Evolutionary conservation across 2,329 filamentous ascomycete genomes (phyloP), one percentile per base, ranked within the genome.

Genomic region (Cladophialophora bantiana): DNA sequence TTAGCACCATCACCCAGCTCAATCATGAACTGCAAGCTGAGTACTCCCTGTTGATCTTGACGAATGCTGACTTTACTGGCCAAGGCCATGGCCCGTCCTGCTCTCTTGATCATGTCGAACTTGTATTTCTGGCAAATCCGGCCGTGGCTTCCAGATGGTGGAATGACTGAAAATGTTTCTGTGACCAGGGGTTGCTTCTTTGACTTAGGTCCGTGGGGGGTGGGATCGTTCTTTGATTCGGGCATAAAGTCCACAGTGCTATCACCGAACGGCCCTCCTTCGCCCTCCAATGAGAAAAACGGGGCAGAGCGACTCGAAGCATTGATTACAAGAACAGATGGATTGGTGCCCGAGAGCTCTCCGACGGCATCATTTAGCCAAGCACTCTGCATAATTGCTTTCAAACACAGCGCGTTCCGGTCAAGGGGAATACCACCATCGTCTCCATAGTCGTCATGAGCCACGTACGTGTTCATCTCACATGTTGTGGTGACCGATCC

Each of bases 1-100:
- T 62, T 66, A 26, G 5, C 75, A 75, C 53, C 68, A 53, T 86
- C 86, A 68, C 95, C 92, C 50, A 94, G 84, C 76, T 97, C 93
- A 15, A 99, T 90, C 90, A 99, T 95, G 74, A 98, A 97, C 76
- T 99, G 95, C 77, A 98, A 81, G 78, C 92, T 97, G 70, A 99
- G 79, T 35, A 99, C 94, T 0, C 95, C 94, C 76, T 97, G 92
- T 1, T 86, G 84, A 78, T 99, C 95, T 0, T 93, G 90, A 15
- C 95, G 85, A 68, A 99, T 85, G 76, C 93, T 97, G 65, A 98
- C 94, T 79, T 98, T 99, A 74, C 87, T 94, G 4, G 94, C 93
- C 42, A 93, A 87, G 54, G 90, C 89, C 94, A 99, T 98, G n/a
- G 95, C 94, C 70, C 94, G 89, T 54, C 88, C 88, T 0, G 94